phyloP scores from a whole-genome alignment of 2,329 filamentous ascomycete species.

The Pseudodiploospora longispora region DNA sequence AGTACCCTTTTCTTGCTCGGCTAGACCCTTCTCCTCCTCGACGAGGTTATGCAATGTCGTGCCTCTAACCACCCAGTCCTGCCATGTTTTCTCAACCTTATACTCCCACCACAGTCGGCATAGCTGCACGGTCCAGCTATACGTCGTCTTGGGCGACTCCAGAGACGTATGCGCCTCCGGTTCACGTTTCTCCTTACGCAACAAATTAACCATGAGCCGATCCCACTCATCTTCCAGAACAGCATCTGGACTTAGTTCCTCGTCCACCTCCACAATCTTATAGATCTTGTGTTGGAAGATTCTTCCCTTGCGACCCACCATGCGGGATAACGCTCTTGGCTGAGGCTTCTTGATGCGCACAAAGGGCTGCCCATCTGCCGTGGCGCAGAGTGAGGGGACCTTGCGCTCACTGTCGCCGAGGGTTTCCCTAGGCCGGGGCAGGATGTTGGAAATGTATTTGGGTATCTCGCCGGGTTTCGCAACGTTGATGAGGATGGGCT shows the following conservation, averaged over 20 bases:
- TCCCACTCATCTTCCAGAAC: constrained; percentile 44
- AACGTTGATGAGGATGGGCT: constrained; percentile 26
- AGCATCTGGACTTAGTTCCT: constrained; percentile 24
- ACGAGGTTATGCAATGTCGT: constrained; percentile 32
- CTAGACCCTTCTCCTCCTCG: constrained; percentile 27
- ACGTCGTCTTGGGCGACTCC: constrained; percentile 16
- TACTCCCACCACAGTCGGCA: constrained; percentile 22
- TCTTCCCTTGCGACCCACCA: constrained; percentile 44
- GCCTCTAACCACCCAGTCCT: constrained; percentile 33
- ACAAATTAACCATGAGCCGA: constrained; percentile 20
- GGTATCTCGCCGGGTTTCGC: constrained; percentile 29
- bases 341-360: constrained; percentile 61
- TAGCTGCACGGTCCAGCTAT: constrained; percentile 22
- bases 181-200: constrained; percentile 10
- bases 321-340: constrained; percentile 46
- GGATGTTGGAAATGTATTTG: constrained; percentile 38
- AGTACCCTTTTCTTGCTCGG: constrained; percentile 14
- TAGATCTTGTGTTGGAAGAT: constrained; percentile 34
- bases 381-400: constrained; percentile 48
- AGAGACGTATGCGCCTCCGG: background rate
- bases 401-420: constrained; percentile 28
- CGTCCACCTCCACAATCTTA: constrained; percentile 29
- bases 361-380: constrained; percentile 52
- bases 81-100: constrained; percentile 22
- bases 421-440: constrained; percentile 39